phyloP scores from a whole-genome alignment of 2,329 filamentous ascomycete genomes.

The Cladophialophora yegresii region DNA sequence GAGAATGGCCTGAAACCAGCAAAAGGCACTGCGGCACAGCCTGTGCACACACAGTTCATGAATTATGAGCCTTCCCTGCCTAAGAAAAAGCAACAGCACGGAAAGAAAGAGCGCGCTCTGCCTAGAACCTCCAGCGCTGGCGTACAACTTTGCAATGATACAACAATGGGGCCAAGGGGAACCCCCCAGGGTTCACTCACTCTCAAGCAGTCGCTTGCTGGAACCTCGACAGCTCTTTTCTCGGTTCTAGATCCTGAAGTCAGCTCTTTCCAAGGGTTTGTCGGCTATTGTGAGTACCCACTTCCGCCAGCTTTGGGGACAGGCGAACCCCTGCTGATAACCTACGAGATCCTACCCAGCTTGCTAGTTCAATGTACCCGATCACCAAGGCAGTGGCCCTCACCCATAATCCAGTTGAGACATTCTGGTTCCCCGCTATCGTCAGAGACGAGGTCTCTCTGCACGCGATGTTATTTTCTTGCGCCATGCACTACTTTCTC shows the following conservation, averaged over 20 bases:
- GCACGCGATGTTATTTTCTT: conserved; percentile 28
- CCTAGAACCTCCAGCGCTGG: no score
- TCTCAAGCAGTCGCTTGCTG: conserved; percentile 5
- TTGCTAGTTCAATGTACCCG: conserved; percentile 25
- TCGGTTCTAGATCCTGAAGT: conserved; percentile 30
- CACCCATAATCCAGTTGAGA: conserved; percentile 23
- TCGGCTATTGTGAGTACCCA: conserved; percentile 23
- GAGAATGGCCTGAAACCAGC: neutral
- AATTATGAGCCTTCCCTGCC: conserved; percentile 15
- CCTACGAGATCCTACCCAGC: conserved; percentile 22
- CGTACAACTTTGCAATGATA: neutral
- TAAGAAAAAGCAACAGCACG: neutral
- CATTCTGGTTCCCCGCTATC: conserved; percentile 29
- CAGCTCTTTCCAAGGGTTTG: conserved; percentile 21
- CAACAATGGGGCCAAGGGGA: neutral
- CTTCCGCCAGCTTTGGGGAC: neutral
- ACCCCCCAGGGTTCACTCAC: neutral
- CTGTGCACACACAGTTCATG: conserved; percentile 16
- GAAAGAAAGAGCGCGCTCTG: neutral
- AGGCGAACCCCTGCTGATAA: neutral
- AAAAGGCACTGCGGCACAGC: neutral
- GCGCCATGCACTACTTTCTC: conserved; percentile 23
- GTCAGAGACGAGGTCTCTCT: conserved; percentile 28
- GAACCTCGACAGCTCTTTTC: conserved; percentile 20
- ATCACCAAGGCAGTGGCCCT: conserved; percentile 20